Evolutionary conservation across 73 alveolate species (phyloP).

Genomic region (Uronychia binucleata): DNA sequence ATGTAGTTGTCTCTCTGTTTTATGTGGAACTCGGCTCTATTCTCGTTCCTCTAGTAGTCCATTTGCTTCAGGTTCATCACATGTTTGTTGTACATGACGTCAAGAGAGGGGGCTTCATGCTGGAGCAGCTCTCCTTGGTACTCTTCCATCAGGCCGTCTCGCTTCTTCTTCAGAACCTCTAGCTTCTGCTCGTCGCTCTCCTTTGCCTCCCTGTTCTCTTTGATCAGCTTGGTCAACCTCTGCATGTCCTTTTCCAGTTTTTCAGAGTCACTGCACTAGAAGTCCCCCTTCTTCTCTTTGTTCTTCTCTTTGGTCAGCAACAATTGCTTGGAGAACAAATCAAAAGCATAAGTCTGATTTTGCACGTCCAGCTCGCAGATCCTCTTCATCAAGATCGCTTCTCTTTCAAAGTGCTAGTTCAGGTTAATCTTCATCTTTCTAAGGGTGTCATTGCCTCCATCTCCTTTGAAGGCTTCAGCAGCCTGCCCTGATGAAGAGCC

Average conservation of each 20-base stretch:
- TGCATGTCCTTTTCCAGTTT: no score
- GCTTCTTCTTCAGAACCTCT: constrained; percentile 2
- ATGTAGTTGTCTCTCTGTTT: constrained; percentile 62
- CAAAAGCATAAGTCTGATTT: constrained; percentile 54
- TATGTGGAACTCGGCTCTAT: constrained; percentile 67
- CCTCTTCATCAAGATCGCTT: constrained; percentile 51
- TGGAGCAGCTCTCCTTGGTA: constrained; percentile 29
- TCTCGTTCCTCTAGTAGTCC: constrained; percentile 57
- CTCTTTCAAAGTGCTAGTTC: constrained; percentile 60
- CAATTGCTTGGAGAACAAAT: constrained; percentile 41
- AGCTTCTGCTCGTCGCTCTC: constrained; percentile 18
- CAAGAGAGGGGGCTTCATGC: constrained; percentile 27
- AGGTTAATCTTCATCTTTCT: constrained; percentile 51
- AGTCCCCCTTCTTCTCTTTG: background rate
- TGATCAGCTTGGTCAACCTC: no score
- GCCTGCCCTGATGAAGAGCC: no score
- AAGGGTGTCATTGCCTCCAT: constrained; percentile 22
- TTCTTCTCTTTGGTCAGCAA: constrained; percentile 11
- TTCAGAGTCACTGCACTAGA: no score
- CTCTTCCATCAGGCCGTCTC: constrained; percentile 26
- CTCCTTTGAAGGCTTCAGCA: constrained; percentile 22
- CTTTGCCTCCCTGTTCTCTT: no score
- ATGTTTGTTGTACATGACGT: constrained; percentile 51
- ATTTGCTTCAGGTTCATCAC: constrained; percentile 51
- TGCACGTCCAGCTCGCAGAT: constrained; percentile 51